Evolutionary conservation across 805 yeast genomes (phyloP).

Genomic region (Wickerhamiella nectarea): DNA sequence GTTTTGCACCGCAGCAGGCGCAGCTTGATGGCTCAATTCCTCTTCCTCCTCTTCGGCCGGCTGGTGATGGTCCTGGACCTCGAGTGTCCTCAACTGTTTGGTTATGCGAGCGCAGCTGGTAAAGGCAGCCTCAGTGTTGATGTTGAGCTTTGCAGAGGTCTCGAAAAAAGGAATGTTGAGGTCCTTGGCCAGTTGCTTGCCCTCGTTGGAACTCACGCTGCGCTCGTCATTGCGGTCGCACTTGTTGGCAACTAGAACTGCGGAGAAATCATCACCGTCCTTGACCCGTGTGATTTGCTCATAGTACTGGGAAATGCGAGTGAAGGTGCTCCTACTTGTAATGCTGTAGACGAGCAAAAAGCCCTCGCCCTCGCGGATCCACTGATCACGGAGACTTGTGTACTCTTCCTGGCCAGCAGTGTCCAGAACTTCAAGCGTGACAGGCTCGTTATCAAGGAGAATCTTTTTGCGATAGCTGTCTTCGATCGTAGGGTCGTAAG

Average conservation of each 20-base stretch:
- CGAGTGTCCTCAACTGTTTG: constrained; percentile 72
- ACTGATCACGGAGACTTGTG: constrained; percentile 84
- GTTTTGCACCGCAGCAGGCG: neutral
- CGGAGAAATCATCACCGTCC: constrained; percentile 41
- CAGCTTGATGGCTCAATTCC: neutral
- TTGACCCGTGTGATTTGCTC: constrained; percentile 70
- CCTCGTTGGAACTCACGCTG: constrained; percentile 71
- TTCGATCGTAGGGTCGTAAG: constrained; percentile 96
- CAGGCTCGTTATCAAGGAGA: constrained; percentile 63
- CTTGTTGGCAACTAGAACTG: constrained; percentile 87
- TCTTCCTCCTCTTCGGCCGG: neutral
- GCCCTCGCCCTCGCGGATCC: constrained; percentile 94
- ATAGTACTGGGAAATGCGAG: constrained; percentile 66
- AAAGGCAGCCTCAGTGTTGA: constrained; percentile 77
- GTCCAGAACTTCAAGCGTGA: constrained; percentile 76
- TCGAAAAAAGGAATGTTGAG: constrained; percentile 64
- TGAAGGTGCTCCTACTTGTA: constrained; percentile 72
- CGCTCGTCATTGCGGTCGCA: constrained; percentile 65
- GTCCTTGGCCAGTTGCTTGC: constrained; percentile 57
- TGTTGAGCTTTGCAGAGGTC: constrained; percentile 85
- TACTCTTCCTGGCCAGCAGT: constrained; percentile 99
- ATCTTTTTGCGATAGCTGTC: constrained; percentile 63
- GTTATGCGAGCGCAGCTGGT: constrained; percentile 47
- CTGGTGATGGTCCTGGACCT: too few species aligned
- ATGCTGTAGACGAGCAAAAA: constrained; percentile 79